These are phyloP conservation scores for Halophytophthora polymorphica DNA, from an alignment of 352 stramenopile genomes.

Conservation along the genomic window DNA sequence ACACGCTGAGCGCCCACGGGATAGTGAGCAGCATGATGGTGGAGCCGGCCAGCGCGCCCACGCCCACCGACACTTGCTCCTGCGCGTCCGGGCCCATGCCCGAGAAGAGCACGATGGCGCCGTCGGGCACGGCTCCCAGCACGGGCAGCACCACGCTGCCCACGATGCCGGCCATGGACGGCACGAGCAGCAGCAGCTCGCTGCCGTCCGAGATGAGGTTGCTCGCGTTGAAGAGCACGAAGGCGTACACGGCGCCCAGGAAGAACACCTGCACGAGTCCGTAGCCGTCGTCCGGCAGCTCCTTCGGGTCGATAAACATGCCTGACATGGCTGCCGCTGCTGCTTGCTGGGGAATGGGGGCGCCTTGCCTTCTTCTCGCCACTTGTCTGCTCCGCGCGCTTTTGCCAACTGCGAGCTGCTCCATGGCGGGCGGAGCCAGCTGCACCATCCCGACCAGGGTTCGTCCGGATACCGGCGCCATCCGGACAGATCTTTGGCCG, in stretches of 20 bases:
- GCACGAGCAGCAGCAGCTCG: constrained; percentile 96
- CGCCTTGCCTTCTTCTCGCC: neutral
- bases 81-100: constrained; percentile 92
- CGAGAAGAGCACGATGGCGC: constrained; percentile 97
- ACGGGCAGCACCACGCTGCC: constrained; percentile 96
- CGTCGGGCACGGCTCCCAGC: constrained; percentile 96
- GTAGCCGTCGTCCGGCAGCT: constrained; percentile 69
- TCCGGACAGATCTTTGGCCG: constrained; percentile 1
- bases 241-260: constrained; percentile 95
- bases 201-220: constrained; percentile 98
- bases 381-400: constrained; percentile 23
- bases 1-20: constrained; percentile 93
- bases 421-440: neutral
- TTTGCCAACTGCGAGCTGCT: constrained; percentile 28
- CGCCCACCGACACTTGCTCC: constrained; percentile 94
- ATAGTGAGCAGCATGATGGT: constrained; percentile 99
- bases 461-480: neutral
- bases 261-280: constrained; percentile 92
- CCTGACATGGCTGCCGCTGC: constrained; percentile 20
- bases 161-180: constrained; percentile 93
- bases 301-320: constrained; percentile 88
- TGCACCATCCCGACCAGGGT: neutral
- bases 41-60: constrained; percentile 96
- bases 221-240: constrained; percentile 95
- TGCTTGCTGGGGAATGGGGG: neutral